Evolutionary conservation across 108 stramenopile genomes (phyloP).

Genomic region (Seminavis robusta): DNA sequence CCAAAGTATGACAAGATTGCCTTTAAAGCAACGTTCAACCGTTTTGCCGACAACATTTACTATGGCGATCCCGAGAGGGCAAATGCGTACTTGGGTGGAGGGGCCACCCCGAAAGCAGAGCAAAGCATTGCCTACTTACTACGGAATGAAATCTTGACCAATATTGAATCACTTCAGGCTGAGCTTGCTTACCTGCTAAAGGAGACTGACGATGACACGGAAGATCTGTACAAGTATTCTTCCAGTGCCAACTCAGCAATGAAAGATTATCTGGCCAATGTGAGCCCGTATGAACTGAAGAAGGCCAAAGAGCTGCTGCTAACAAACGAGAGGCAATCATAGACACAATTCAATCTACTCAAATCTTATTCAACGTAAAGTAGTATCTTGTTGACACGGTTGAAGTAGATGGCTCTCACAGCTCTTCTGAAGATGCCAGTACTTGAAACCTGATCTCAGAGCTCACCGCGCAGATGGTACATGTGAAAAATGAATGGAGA

Average conservation of each 20-base stretch:
- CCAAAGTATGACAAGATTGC: constrained; percentile 53
- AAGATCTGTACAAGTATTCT: constrained; percentile 39
- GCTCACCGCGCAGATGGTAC: too few species aligned
- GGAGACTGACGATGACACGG: constrained; percentile 29
- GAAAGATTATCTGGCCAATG: constrained; percentile 58
- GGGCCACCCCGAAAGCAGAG: constrained; percentile 62
- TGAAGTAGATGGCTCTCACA: too few species aligned
- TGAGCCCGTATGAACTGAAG: constrained; percentile 66
- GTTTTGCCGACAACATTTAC: constrained; percentile 85
- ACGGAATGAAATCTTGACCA: constrained; percentile 78
- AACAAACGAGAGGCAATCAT: too few species aligned
- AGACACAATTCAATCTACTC: too few species aligned
- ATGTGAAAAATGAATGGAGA: too few species aligned
- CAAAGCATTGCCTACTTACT: constrained; percentile 75
- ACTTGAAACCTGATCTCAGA: too few species aligned
- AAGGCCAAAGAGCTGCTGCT: constrained; percentile 28
- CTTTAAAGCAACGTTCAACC: constrained; percentile 83
- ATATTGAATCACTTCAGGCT: constrained; percentile 65
- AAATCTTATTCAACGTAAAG: too few species aligned
- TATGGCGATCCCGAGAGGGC: constrained; percentile 82
- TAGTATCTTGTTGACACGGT: too few species aligned
- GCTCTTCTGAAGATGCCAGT: too few species aligned
- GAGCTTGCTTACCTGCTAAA: constrained; percentile 62
- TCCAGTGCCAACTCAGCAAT: constrained; percentile 43
- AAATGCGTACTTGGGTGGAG: constrained; percentile 79